Conservation (phyloP, 495 filamentous ascomycete species). For the Neurospora discreta region DNA sequence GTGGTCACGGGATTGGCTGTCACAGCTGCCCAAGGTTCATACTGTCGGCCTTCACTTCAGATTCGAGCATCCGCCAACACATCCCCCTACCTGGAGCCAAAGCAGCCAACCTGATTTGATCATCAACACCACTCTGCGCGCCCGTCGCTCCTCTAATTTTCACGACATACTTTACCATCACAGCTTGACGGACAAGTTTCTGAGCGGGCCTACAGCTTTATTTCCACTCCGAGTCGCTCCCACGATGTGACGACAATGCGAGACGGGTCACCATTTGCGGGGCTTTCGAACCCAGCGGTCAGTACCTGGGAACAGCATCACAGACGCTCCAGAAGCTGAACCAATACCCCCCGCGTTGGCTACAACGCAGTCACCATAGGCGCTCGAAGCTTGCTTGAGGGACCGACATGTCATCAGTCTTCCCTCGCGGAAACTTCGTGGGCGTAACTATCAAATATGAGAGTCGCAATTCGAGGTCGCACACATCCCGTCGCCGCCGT, state of each 20-base stretch:
- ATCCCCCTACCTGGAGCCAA: not conserved
- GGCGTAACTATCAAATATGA: not conserved
- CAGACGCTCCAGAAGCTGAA: not conserved
- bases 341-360: not conserved
- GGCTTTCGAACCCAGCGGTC: not conserved
- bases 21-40: not conserved
- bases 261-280: not conserved
- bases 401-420: not conserved
- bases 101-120: not conserved
- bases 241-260: not conserved
- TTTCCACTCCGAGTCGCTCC: not conserved
- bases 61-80: not conserved
- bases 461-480: not conserved
- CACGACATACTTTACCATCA: not conserved
- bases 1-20: not conserved
- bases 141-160: not conserved
- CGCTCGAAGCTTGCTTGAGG: not conserved
- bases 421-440: not conserved
- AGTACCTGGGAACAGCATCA: not conserved
- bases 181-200: not conserved
- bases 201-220: not conserved
- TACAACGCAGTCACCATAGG: not conserved
- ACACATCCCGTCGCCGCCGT: not conserved
- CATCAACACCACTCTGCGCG: not conserved
- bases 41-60: not conserved